phyloP scores from a whole-genome alignment of 345 rosid genomes.

The Corchorus olitorius region DNA sequence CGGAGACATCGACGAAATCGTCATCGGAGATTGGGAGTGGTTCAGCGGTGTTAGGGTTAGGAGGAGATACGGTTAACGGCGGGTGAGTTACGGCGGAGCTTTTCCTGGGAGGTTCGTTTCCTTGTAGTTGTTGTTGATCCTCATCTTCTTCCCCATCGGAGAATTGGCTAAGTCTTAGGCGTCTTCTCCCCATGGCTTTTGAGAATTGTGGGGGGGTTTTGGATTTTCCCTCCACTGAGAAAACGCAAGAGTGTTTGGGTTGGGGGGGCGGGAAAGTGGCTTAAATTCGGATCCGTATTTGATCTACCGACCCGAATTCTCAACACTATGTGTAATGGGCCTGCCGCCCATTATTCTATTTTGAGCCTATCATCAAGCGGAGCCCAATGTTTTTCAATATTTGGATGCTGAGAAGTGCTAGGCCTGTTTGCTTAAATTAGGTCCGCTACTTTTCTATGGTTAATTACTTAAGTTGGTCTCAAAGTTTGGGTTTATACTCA shows the following conservation, averaged over 20 bases:
- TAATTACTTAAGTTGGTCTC: too few species aligned
- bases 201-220: not conserved
- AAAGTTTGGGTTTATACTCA: too few species aligned
- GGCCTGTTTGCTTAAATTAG: too few species aligned
- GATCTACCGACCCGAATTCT: not conserved
- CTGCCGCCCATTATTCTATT: not conserved
- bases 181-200: constrained; percentile 55
- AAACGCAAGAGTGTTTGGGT: too few species aligned
- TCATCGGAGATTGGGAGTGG: constrained; percentile 51
- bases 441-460: too few species aligned
- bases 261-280: not conserved
- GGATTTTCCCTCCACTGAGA: constrained; percentile 31
- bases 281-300: not conserved
- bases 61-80: constrained; percentile 23
- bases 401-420: too few species aligned
- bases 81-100: constrained; percentile 22
- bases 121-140: constrained; percentile 18
- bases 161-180: constrained; percentile 44
- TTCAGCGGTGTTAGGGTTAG: constrained; percentile 30
- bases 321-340: not conserved
- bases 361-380: not conserved
- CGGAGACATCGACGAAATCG: constrained; percentile 57
- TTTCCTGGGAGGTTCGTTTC: constrained; percentile 9
- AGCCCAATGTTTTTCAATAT: too few species aligned
- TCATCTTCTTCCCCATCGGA: constrained; percentile 60